These are phyloP conservation scores for Acanthamoeba lenticulata DNA, from an alignment of 208 protist genomes.

Conservation along the genomic window DNA sequence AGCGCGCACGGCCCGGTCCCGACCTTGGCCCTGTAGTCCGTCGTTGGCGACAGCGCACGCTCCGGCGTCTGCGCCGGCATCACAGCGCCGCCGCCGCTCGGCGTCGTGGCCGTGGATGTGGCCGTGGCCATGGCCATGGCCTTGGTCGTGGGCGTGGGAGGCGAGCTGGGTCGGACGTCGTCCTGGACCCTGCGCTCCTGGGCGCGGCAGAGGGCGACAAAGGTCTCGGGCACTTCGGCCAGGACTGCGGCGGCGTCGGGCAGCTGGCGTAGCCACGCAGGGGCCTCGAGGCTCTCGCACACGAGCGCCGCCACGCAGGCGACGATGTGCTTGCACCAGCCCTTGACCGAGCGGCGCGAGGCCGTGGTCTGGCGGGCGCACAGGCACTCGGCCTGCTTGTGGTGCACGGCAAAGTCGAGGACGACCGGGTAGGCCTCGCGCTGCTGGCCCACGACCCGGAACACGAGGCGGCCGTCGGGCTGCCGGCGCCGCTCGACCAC, in stretches of 20 bases:
- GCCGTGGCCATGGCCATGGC: too few relatives aligned
- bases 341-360: not conserved
- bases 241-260: not conserved
- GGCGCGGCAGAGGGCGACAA: not conserved
- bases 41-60: too few relatives aligned
- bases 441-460: not conserved
- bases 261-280: not conserved
- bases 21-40: not conserved
- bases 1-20: not conserved
- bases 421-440: not conserved
- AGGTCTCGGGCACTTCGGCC: not conserved
- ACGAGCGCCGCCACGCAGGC: not conserved
- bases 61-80: too few relatives aligned
- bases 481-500: not conserved
- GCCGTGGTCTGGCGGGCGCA: not conserved
- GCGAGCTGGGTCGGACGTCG: too few relatives aligned
- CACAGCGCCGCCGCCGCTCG: too few relatives aligned
- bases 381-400: not conserved
- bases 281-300: not conserved
- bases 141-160: too few relatives aligned
- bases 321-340: slow-evolving; percentile 5
- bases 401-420: not conserved
- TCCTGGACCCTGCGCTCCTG: too few relatives aligned
- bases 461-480: not conserved
- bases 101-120: too few relatives aligned